Evolutionary conservation across 2,329 filamentous ascomycete species (phyloP).

Genomic region (Aureobasidium sp.): DNA sequence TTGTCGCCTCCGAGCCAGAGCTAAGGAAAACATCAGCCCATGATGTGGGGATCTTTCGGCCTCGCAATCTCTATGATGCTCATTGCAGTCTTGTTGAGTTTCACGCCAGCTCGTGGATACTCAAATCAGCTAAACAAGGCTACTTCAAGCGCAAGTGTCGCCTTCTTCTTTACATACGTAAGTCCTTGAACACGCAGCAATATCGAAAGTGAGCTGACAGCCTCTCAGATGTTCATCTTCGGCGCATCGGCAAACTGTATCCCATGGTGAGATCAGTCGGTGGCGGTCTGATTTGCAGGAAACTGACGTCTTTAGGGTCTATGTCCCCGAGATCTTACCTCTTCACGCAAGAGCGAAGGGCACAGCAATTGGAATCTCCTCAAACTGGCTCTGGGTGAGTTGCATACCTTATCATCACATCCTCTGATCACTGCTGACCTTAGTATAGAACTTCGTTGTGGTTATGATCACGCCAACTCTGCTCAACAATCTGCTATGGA

Average conservation of each 20-base stretch:
- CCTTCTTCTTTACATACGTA: slow-evolving; percentile 43
- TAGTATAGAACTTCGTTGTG: slow-evolving; percentile 39
- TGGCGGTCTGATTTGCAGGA: neutral
- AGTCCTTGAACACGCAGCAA: neutral
- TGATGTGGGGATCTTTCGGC: slow-evolving; percentile 31
- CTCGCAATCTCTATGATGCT: slow-evolving; percentile 36
- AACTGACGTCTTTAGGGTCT: slow-evolving; percentile 26
- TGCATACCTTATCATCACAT: no score
- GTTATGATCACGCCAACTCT: slow-evolving; percentile 49
- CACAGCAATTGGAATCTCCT: slow-evolving; percentile 43
- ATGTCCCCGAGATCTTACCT: slow-evolving; percentile 45
- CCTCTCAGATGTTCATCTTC: slow-evolving; percentile 35
- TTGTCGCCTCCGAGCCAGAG: no score
- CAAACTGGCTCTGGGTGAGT: slow-evolving; percentile 43
- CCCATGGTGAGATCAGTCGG: slow-evolving; percentile 32
- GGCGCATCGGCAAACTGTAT: slow-evolving; percentile 42
- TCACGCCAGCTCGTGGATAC: slow-evolving; percentile 28
- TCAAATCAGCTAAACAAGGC: slow-evolving; percentile 31
- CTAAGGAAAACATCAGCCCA: slow-evolving; percentile 17
- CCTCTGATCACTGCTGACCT: neutral
- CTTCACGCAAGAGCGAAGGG: slow-evolving; percentile 45
- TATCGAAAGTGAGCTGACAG: neutral
- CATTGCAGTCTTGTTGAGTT: slow-evolving; percentile 37
- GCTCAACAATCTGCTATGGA: slow-evolving; percentile 42
- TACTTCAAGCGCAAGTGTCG: slow-evolving; percentile 41